Conservation (phyloP, 1,139 yeast genomes). For the Geotrichum cucujoidarum region DNA sequence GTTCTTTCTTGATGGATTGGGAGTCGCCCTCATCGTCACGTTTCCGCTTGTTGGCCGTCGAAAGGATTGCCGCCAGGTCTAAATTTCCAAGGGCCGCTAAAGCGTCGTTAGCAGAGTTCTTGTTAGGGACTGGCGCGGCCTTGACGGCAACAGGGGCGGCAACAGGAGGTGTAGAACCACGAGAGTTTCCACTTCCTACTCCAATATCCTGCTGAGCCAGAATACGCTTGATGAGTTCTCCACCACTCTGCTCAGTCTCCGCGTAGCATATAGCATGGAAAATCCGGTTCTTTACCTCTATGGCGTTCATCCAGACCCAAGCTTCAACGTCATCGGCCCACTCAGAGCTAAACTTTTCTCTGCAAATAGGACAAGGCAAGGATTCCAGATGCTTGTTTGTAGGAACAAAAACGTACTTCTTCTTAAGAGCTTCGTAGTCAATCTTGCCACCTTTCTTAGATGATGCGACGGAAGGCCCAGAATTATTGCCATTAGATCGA, state of each 20-base stretch:
- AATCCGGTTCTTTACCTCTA: conserved; percentile 61
- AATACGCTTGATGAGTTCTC: conserved; percentile 24
- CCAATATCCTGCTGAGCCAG: conserved; percentile 31
- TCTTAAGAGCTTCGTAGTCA: conserved; percentile 25
- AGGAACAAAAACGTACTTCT: conserved; percentile 52
- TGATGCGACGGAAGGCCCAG: not conserved
- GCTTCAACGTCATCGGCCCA: conserved; percentile 90
- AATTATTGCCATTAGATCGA: conserved; percentile 15
- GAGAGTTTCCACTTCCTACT: not conserved
- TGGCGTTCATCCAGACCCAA: conserved; percentile 91
- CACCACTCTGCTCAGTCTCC: conserved; percentile 53
- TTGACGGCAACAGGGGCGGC: conserved; percentile 15
- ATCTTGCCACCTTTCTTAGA: conserved; percentile 16
- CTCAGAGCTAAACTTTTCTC: conserved; percentile 70
- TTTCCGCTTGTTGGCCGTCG: conserved; percentile 25
- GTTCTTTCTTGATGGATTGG: conserved; percentile 22
- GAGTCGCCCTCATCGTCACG: conserved; percentile 21
- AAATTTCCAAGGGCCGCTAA: conserved; percentile 14
- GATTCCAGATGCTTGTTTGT: conserved; percentile 61
- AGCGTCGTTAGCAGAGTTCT: conserved; percentile 3
- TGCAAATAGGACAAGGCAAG: conserved; percentile 79
- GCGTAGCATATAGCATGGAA: conserved; percentile 79
- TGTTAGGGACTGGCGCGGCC: conserved; percentile 4
- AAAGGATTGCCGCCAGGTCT: conserved; percentile 26
- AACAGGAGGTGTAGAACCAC: conserved; percentile 20